Base-by-base conservation (phyloP, 345 rosid species). In the Eutrema heterophyllum region DNA sequence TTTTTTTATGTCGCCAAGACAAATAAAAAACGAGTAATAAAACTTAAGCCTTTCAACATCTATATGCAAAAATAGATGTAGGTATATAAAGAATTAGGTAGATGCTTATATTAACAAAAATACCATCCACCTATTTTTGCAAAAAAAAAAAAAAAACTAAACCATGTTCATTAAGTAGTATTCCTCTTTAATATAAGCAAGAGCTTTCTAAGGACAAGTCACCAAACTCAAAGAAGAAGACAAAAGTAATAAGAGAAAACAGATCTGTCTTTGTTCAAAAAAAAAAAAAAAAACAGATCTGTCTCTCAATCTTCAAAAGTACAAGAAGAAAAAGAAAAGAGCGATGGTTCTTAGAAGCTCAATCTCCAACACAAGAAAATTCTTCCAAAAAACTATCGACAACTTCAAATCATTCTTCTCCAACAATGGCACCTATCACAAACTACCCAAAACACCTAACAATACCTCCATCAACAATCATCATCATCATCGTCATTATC, bases 311-410 rank as follows among this genome's bases (percentile, higher is more conserved):
- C 35, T 67, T 32, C 45, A 58, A 36, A 63, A 43, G 26, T 30
- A 35, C 41, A 43, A 38, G 15, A 61, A 51, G 41, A 60, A 13
- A 21, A 38, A 27, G 7, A 60, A 18, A 26, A 60, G 13, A 46
- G 48, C 48, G 0, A 86, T 92, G 97, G 43, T 82, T 79, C 72
- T 92, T 12, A 79, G 84, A 81, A 89, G 72, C 63, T 73, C 96
- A 71, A 68, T 88, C 70, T 80, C 84, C 60, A 77, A 50, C 77
- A 87, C 92, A 73, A 91, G 74, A 70, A 92, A 71, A 44, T 82
- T 89, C 81, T 82, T 92, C 50, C 76, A 74, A 2, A 92, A 76
- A 79, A 85, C 92, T 76, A 1, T 89, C 3, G 67, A 78, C 43
- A 79, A 65, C 66, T 52, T 92, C 76, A 87, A 81, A 68, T 84